Conservation (phyloP, 2,329 filamentous ascomycete species). For the Sclerotinia nivalis region DNA sequence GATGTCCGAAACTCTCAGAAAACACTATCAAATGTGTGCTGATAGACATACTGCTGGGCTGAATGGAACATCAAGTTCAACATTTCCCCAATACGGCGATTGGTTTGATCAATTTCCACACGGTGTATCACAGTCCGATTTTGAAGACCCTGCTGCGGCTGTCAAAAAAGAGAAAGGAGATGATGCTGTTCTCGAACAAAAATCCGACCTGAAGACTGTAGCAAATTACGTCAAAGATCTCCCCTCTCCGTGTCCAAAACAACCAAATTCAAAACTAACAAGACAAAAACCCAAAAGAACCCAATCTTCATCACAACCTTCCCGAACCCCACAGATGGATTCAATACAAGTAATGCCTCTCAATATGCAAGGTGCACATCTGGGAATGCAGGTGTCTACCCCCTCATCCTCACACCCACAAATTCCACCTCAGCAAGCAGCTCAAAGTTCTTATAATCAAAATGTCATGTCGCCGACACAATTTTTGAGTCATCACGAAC, state of each 20-base stretch:
- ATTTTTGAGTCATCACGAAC: slow-evolving; percentile 49
- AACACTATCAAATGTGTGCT: slow-evolving; percentile 81
- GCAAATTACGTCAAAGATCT: slow-evolving; percentile 90
- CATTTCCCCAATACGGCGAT: slow-evolving; percentile 92
- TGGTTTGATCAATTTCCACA: slow-evolving; percentile 97
- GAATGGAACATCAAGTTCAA: slow-evolving; percentile 50
- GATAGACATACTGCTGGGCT: slow-evolving; percentile 65
- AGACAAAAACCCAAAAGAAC: slow-evolving; percentile 48
- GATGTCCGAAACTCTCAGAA: slow-evolving; percentile 89
- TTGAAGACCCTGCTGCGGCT: slow-evolving; percentile 69
- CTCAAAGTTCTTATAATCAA: slow-evolving; percentile 30
- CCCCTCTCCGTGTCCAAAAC: slow-evolving; percentile 50
- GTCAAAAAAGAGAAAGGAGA: slow-evolving; percentile 75
- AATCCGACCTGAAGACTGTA: slow-evolving; percentile 86
- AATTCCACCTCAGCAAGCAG: slow-evolving; percentile 12
- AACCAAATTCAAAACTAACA: slow-evolving; percentile 29
- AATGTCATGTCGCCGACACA: slow-evolving; percentile 41
- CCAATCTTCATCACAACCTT: slow-evolving; percentile 31
- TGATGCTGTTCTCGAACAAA: slow-evolving; percentile 87
- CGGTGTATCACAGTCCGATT: slow-evolving; percentile 82
- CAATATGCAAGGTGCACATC: slow-evolving; percentile 29
- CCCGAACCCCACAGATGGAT: slow-evolving; percentile 30
- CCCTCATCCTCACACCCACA: slow-evolving; percentile 25
- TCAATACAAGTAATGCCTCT: slow-evolving; percentile 32
- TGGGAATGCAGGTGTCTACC: slow-evolving; percentile 6